Evolutionary conservation across 1,284 basidiomycete genomes (phyloP), one percentile per base, ranked within the genome.

Genomic region (Termitomyces sp.): DNA sequence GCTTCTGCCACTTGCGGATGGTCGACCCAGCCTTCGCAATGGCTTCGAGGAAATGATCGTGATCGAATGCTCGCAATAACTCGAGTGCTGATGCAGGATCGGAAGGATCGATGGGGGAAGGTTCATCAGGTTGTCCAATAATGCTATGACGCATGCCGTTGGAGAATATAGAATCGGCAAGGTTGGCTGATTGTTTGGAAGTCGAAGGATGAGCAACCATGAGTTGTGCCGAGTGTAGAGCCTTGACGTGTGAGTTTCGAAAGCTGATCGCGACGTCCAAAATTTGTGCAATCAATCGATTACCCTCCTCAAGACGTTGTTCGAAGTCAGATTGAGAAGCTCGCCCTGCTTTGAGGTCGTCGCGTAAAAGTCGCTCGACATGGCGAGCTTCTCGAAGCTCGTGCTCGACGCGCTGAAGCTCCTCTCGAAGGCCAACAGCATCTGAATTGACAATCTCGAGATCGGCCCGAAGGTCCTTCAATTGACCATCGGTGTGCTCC

Each of bases 1-100:
- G 93, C 69, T 95, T 97, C 71, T 93, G 89, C 90, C 94, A 98
- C 69, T 95, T 97, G 56, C 92, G 87, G 52, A 94, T 90, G n/a
- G 90, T 84, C 5, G 84, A 83, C 24, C 90, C 88, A 40, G 90
- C 88, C 68, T 89, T 90, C 53, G 80, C 73, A 43, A 97, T 82
- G 0, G 84, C 84, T 49, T 95, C 93, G 31, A 90, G 70, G 68
- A 96, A 94, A 58, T 84, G 79, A 60, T 91, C 88, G 57, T 93
- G 85, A 66, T 94, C 91, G 64, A 92, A 90, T 19, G 80, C 78
- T 36, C 85, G 75, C 13, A 93, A 71, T 17, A 80, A 74, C 53
- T 88, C 85, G 40, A 93, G 70, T 1, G 89, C 85, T 24, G 79
- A 73, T 7, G 76, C 71, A 42, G 85, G 86, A 62, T 91, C 86